Percentiles rank a stretch among this genome's conserved stretches.
These are phyloP conservation scores for Polyplosphaeria fusca DNA, from an alignment of 495 filamentous ascomycete species.

Conservation along the genomic window DNA sequence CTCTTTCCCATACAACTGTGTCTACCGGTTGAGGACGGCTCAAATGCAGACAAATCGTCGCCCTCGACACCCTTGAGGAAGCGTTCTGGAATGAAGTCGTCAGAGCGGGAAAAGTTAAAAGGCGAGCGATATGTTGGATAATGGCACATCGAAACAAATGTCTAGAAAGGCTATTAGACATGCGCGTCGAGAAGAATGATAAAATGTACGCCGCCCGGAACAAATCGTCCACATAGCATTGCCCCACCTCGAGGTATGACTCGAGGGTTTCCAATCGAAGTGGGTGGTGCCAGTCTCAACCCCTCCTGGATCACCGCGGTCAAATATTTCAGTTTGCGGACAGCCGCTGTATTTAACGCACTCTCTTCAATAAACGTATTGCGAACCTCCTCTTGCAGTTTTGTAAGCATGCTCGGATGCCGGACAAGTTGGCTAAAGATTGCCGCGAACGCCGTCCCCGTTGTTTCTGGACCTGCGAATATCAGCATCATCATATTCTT, in stretches of 20 bases:
- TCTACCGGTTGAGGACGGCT: conserved; percentile 6
- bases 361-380: not conserved
- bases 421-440: conserved; percentile 12
- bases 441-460: conserved; percentile 21
- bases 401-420: not conserved
- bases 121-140: conserved; percentile 26
- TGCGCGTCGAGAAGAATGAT: not conserved
- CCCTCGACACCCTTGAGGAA: not conserved
- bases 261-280: not conserved
- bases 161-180: conserved; percentile 15
- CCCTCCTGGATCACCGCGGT: conserved; percentile 16
- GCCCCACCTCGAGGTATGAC: conserved; percentile 4
- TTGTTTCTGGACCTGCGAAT: conserved; percentile 36
- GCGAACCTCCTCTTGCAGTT: not conserved
- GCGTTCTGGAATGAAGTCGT: not conserved
- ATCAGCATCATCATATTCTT: conserved; percentile 29
- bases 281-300: conserved; percentile 1
- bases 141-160: conserved; percentile 17
- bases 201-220: not conserved
- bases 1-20: conserved; percentile 7
- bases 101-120: conserved; percentile 2
- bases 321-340: conserved; percentile 1
- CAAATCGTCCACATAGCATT: not conserved
- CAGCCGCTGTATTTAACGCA: not conserved
- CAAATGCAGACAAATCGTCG: conserved; percentile 3